Conservation (phyloP, 2,329 filamentous ascomycete genomes). For the Cercospora zeae-maydis region DNA sequence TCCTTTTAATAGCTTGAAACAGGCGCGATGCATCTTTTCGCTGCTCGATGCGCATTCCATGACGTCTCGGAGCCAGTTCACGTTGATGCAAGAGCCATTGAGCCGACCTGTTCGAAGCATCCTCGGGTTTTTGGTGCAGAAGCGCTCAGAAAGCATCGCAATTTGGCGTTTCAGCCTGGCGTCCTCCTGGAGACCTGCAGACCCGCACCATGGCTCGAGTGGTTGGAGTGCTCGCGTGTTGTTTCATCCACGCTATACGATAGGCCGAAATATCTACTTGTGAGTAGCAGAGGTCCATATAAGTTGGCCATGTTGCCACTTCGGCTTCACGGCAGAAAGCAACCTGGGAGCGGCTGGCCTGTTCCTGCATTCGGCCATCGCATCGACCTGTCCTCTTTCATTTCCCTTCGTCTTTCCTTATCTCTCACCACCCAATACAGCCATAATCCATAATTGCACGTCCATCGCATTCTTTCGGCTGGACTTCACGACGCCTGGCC, state of each 20-base stretch:
- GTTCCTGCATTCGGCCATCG: conserved; percentile 10
- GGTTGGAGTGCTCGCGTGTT: not conserved
- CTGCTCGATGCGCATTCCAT: conserved; percentile 20
- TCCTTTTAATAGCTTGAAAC: conserved; percentile 29
- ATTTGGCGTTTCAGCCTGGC: conserved; percentile 23
- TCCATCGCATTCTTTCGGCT: not conserved
- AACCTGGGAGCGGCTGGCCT: conserved; percentile 10
- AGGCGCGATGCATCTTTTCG: conserved; percentile 31
- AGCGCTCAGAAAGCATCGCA: conserved; percentile 20
- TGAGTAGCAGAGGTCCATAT: conserved; percentile 20
- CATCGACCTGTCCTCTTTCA: conserved; percentile 28
- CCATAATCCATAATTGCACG: conserved; percentile 23
- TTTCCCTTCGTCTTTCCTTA: conserved; percentile 34
- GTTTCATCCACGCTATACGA: conserved; percentile 22
- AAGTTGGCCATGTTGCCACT: conserved; percentile 19
- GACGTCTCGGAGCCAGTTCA: conserved; percentile 23
- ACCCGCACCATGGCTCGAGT: not conserved
- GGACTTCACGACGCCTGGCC: not conserved
- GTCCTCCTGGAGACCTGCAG: conserved; percentile 12
- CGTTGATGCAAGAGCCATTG: conserved; percentile 21
- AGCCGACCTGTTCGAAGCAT: conserved; percentile 9
- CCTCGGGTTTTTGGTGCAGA: conserved; percentile 12
- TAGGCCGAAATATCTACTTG: not conserved
- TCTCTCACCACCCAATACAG: conserved; percentile 18
- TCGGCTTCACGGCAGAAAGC: conserved; percentile 1